phyloP scores from a whole-genome alignment of 2,329 filamentous ascomycete genomes.

The Cladorrhinum sp. region DNA sequence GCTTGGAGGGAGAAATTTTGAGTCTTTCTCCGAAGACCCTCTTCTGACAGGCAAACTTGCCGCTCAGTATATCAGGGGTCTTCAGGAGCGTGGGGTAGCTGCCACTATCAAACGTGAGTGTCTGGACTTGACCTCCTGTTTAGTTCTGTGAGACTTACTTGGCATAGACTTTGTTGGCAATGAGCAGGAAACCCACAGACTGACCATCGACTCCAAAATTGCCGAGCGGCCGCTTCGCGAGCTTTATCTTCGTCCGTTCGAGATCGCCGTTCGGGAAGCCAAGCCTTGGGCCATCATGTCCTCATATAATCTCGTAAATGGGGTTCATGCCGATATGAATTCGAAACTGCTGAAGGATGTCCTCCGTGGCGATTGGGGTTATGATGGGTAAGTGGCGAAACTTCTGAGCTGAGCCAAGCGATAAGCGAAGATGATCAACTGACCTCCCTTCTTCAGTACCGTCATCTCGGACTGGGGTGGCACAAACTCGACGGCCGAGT shows the following conservation, averaged over 20 bases:
- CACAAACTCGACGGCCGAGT: conserved; percentile 53
- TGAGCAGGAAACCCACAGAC: conserved; percentile 66
- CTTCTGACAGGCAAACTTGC: conserved; percentile 71
- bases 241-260: conserved; percentile 71
- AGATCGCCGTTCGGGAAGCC: conserved; percentile 67
- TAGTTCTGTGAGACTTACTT: conserved; percentile 12
- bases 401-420: neutral
- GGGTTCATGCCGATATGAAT: conserved; percentile 58
- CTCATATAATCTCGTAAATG: conserved; percentile 66
- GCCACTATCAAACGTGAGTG: conserved; percentile 72
- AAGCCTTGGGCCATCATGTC: conserved; percentile 69
- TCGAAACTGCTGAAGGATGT: conserved; percentile 53
- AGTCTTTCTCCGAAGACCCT: conserved; percentile 83
- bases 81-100: conserved; percentile 70
- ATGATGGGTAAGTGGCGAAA: conserved; percentile 47
- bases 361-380: conserved; percentile 60
- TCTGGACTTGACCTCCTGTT: neutral
- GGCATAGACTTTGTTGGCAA: conserved; percentile 63
- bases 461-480: conserved; percentile 61
- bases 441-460: conserved; percentile 29
- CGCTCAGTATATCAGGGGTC: conserved; percentile 66
- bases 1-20: conserved; percentile 80
- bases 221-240: conserved; percentile 65
- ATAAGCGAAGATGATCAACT: conserved; percentile 17
- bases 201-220: conserved; percentile 62